Percentiles rank a stretch among this genome's conserved stretches.
phyloP scores from a whole-genome alignment of 805 yeast species.

The Myxozyma udenii region DNA sequence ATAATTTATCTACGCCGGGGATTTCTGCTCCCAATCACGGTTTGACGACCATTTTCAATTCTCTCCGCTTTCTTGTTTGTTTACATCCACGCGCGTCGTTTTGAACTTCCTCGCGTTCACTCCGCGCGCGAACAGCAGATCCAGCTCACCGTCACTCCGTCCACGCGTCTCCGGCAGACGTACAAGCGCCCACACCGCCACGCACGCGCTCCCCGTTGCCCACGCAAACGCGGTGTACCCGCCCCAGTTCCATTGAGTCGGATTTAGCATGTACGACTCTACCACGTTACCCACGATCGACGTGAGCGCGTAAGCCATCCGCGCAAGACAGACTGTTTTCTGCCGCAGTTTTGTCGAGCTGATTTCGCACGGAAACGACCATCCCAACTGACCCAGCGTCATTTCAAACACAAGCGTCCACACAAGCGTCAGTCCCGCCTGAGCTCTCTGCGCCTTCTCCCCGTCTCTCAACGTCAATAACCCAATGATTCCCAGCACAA shows the following conservation, averaged over 20 bases:
- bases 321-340: conserved; percentile 45
- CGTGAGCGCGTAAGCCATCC: conserved; percentile 35
- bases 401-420: conserved; percentile 48
- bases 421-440: too few species aligned
- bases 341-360: conserved; percentile 45
- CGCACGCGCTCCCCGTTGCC: conserved; percentile 41
- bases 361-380: conserved; percentile 44
- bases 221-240: conserved; percentile 14
- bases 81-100: conserved; percentile 3
- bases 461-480: conserved; percentile 2
- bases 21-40: too few species aligned
- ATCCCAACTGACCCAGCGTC: conserved; percentile 47
- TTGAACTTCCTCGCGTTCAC: conserved; percentile 34
- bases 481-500: conserved; percentile 47
- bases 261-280: conserved; percentile 52
- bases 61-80: too few species aligned
- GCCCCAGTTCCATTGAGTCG: conserved; percentile 39
- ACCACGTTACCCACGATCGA: conserved; percentile 29
- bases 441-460: too few species aligned
- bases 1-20: too few species aligned
- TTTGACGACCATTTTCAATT: too few species aligned
- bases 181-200: conserved; percentile 48
- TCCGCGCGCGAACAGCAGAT: conserved; percentile 47
- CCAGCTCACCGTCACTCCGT: conserved; percentile 60
- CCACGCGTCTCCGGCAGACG: conserved; percentile 59